Evolutionary conservation across 176 grass and related monocot genomes (phyloP).

Genomic region (Puya raimondii): DNA sequence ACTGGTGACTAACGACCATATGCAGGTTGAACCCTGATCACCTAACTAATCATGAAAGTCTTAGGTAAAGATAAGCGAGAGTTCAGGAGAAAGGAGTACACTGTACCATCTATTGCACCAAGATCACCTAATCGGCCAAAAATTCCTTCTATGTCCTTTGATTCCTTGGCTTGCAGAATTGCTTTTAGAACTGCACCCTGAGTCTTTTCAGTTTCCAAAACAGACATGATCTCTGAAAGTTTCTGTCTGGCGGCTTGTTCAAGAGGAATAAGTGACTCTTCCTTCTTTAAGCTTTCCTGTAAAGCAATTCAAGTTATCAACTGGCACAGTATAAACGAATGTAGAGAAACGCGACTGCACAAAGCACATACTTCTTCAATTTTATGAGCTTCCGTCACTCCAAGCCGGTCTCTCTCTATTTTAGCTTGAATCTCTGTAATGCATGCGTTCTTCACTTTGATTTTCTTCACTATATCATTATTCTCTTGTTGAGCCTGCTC

Average conservation of each 20-base stretch:
- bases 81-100: too few relatives aligned
- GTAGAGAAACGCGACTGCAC: not conserved
- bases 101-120: slow-evolving; percentile 79
- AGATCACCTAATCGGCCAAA: slow-evolving; percentile 88
- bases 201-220: slow-evolving; percentile 70
- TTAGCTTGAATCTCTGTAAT: slow-evolving; percentile 50
- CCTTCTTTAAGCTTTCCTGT: slow-evolving; percentile 67
- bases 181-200: slow-evolving; percentile 66
- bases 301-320: slow-evolving; percentile 13
- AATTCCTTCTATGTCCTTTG: slow-evolving; percentile 90
- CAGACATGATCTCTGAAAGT: slow-evolving; percentile 61
- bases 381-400: slow-evolving; percentile 57
- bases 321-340: not conserved
- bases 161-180: slow-evolving; percentile 88
- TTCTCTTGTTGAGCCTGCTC: slow-evolving; percentile 60
- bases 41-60: too few relatives aligned
- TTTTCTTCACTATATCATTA: slow-evolving; percentile 51
- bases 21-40: too few relatives aligned
- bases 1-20: too few relatives aligned
- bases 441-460: slow-evolving; percentile 40
- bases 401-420: slow-evolving; percentile 44
- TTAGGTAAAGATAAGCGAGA: too few relatives aligned
- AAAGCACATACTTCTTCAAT: slow-evolving; percentile 49
- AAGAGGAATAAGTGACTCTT: slow-evolving; percentile 60
- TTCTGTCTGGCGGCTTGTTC: slow-evolving; percentile 84